phyloP scores from a whole-genome alignment of 1,284 basidiomycete species.

The Cutaneotrichosporon spelunceum region DNA sequence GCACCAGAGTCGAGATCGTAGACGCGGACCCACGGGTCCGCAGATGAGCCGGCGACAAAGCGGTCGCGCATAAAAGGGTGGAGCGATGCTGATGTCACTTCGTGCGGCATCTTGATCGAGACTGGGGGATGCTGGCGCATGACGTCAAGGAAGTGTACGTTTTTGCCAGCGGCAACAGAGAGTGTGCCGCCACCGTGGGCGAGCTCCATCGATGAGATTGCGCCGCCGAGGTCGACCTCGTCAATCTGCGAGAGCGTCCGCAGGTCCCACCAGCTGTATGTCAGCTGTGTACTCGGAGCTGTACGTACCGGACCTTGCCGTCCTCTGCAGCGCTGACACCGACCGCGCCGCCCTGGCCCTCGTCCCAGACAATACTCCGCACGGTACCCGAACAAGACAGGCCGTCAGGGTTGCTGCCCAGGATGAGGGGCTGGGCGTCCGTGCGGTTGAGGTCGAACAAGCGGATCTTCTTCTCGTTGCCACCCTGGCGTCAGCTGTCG shows the following conservation, averaged over 20 bases:
- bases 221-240: constrained; percentile 67
- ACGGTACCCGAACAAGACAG: constrained; percentile 75
- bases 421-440: constrained; percentile 78
- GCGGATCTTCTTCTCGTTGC: constrained; percentile 95
- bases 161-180: constrained; percentile 85
- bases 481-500: constrained; percentile 62
- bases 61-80: constrained; percentile 84
- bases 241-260: constrained; percentile 70
- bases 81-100: constrained; percentile 85
- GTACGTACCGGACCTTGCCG: constrained; percentile 74
- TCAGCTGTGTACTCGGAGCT: constrained; percentile 1
- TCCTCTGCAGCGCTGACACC: constrained; percentile 91
- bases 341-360: constrained; percentile 62
- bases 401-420: constrained; percentile 61
- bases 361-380: constrained; percentile 90
- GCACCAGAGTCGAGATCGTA: constrained; percentile 81
- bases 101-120: constrained; percentile 63
- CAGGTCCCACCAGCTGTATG: constrained; percentile 89
- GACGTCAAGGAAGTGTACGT: constrained; percentile 71
- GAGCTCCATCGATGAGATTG: constrained; percentile 91
- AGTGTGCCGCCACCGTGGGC: constrained; percentile 79
- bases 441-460: constrained; percentile 82
- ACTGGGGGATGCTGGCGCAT: constrained; percentile 56
- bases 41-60: constrained; percentile 85
- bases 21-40: constrained; percentile 94